Conservation (phyloP, 1,284 basidiomycete genomes). For the Singerocomus inundabilis region DNA sequence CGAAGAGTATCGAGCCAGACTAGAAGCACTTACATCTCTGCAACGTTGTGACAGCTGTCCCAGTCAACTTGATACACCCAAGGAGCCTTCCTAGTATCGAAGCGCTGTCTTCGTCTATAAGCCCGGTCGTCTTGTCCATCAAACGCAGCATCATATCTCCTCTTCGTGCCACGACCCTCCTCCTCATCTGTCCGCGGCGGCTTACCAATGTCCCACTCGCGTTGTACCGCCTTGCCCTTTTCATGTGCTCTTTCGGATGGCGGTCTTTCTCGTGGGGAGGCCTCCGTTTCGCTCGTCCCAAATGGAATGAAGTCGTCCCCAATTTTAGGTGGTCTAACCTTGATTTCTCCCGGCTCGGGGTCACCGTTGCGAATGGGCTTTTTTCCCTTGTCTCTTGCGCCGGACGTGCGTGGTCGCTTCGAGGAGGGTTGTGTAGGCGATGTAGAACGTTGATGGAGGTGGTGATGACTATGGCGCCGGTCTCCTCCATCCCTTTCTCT, state of each 20-base stretch:
- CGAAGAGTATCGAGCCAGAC: conserved; percentile 6
- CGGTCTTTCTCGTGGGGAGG: conserved; percentile 15
- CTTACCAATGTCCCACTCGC: conserved; percentile 47
- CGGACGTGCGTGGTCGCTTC: conserved; percentile 20
- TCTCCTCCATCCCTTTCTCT: conserved; percentile 1
- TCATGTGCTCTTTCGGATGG: conserved; percentile 22
- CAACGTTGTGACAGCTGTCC: conserved; percentile 74
- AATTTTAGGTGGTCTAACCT: conserved; percentile 20
- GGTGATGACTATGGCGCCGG: neutral
- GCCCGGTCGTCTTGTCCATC: conserved; percentile 47
- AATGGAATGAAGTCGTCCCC: conserved; percentile 66
- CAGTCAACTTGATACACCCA: conserved; percentile 82
- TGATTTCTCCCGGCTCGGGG: conserved; percentile 9
- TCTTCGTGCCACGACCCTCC: conserved; percentile 36
- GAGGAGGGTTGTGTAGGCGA: conserved; percentile 12
- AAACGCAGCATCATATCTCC: conserved; percentile 42
- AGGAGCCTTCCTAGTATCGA: conserved; percentile 62
- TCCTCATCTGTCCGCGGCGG: conserved; percentile 21
- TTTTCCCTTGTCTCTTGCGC: conserved; percentile 20
- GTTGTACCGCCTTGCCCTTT: conserved; percentile 33
- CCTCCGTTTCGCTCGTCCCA: conserved; percentile 36
- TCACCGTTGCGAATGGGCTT: conserved; percentile 6
- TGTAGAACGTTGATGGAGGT: conserved; percentile 9
- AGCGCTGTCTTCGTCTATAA: conserved; percentile 47
- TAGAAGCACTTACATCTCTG: conserved; percentile 64